These are phyloP conservation scores for Blepharisma undulans DNA, from an alignment of 169 alveolate species.

Conservation along the genomic window DNA sequence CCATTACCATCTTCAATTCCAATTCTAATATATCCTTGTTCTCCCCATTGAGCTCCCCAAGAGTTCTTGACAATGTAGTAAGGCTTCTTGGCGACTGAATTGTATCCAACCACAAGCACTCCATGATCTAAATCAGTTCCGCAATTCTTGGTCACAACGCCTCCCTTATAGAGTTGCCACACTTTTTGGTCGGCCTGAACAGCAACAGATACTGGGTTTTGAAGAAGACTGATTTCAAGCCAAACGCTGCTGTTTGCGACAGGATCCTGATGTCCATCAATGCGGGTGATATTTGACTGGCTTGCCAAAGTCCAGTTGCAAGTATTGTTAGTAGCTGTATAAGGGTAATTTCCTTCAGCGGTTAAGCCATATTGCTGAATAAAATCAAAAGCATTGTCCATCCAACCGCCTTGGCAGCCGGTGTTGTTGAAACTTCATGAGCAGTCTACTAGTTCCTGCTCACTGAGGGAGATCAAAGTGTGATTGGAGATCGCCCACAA, in stretches of 20 bases:
- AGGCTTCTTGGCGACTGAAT: neutral
- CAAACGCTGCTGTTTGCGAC: neutral
- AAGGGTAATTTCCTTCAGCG: conserved; percentile 74
- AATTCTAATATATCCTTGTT: conserved; percentile 67
- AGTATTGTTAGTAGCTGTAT: conserved; percentile 46
- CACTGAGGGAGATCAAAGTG: conserved; percentile 67
- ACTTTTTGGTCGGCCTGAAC: conserved; percentile 87
- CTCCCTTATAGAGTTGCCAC: conserved; percentile 87
- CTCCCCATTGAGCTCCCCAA: conserved; percentile 81
- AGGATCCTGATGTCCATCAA: neutral
- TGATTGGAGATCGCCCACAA: conserved; percentile 58
- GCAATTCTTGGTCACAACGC: conserved; percentile 75
- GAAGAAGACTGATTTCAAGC: neutral
- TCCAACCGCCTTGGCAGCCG: conserved; percentile 89
- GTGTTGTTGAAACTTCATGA: conserved; percentile 47
- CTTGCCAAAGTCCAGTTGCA: neutral
- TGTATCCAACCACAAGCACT: conserved; percentile 73
- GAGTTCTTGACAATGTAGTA: conserved; percentile 67
- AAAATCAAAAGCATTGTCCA: conserved; percentile 81
- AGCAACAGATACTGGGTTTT: conserved; percentile 90
- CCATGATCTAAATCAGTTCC: conserved; percentile 82
- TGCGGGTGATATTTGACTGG: neutral
- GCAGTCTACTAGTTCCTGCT: conserved; percentile 89
- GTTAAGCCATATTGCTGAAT: conserved; percentile 70
- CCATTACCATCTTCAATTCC: conserved; percentile 35